phyloP scores from a whole-genome alignment of 2,329 filamentous ascomycete species.

The Celoporthe dispersa region DNA sequence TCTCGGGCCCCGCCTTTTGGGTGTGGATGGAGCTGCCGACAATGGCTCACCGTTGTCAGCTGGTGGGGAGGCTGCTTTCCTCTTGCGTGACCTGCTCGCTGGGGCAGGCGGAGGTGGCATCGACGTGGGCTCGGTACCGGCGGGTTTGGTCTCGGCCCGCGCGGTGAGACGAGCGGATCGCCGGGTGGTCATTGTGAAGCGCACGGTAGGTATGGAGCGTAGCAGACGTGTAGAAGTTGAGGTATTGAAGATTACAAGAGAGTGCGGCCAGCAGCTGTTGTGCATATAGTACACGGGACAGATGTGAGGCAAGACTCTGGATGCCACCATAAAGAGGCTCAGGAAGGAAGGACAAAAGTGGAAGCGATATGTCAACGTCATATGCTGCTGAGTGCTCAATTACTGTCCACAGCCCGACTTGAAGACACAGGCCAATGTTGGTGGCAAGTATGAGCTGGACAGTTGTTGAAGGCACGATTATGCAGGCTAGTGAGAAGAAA shows the following conservation, averaged over 20 bases:
- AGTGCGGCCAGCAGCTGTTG: neutral
- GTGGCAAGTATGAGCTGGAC: neutral
- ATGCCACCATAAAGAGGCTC: neutral
- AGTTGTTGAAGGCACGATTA: neutral
- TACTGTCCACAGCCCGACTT: neutral
- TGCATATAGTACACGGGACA: neutral
- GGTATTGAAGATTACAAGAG: neutral
- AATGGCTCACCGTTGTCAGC: constrained; percentile 26
- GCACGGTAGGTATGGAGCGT: neutral
- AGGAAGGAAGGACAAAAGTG: neutral
- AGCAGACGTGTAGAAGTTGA: neutral
- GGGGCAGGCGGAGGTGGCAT: constrained; percentile 29
- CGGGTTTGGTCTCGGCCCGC: constrained; percentile 31
- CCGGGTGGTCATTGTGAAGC: constrained; percentile 37
- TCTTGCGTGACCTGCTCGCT: constrained; percentile 34
- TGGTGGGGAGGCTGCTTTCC: constrained; percentile 33
- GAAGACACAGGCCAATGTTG: neutral
- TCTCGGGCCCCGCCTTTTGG: constrained; percentile 36
- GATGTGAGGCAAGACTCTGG: constrained; percentile 1
- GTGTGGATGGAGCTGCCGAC: constrained; percentile 36
- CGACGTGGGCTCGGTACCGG: constrained; percentile 14
- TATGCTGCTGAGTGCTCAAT: neutral
- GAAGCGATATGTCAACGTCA: constrained; percentile 18
- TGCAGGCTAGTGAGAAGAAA: neutral
- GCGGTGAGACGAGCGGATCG: constrained; percentile 47